Evolutionary conservation across 352 stramenopile species (phyloP), one percentile per base, ranked within the genome.

Genomic region (Phytophthora citricola): DNA sequence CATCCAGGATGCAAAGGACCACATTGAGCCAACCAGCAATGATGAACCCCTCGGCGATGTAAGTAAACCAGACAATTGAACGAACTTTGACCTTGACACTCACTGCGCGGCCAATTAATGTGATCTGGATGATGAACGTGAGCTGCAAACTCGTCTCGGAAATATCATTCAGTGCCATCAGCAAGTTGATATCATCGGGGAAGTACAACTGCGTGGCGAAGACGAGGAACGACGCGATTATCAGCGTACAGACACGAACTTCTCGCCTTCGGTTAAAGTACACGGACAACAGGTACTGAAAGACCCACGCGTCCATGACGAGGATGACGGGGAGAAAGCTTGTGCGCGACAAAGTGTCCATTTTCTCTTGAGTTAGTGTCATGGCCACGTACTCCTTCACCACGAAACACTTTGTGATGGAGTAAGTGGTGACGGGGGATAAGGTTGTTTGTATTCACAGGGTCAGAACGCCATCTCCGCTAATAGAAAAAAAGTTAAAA

Each of bases 81-180:
- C 38, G 44, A 10, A 83, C 36, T 27, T 64, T 66, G 40, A 81
- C 63, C 34, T 67, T 68, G 11, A 57, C 43, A 22, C 54, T 59
- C 11, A 80, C 60, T 26, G 61, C 71, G 17, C 56, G 50, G 15
- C 68, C 67, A 22, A 83, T 67, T 10, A 79, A 66, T 0, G 73
- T 78, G 62, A 83, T 81, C 46, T 81, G 75, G 3, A 79, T 66
- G 6, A 78, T 64, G 56, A 84, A 81, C 12, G 63, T 78, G 6
- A 75, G 27, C 34, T 73, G 50, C 1, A 71, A 66, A 10, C 63
- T 69, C 45, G 71, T 66, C 67, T 80, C 71, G 9, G 71, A 80
- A 14, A 79, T 70, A 43, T 79, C 60, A 52, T 79, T 80, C 24
- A 81, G 29, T 1, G 58, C 32, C 39, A 57, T 20, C 15, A 75